These are phyloP conservation scores for Huntiella decipiens DNA, from an alignment of 2,329 filamentous ascomycete genomes.

Conservation along the genomic window DNA sequence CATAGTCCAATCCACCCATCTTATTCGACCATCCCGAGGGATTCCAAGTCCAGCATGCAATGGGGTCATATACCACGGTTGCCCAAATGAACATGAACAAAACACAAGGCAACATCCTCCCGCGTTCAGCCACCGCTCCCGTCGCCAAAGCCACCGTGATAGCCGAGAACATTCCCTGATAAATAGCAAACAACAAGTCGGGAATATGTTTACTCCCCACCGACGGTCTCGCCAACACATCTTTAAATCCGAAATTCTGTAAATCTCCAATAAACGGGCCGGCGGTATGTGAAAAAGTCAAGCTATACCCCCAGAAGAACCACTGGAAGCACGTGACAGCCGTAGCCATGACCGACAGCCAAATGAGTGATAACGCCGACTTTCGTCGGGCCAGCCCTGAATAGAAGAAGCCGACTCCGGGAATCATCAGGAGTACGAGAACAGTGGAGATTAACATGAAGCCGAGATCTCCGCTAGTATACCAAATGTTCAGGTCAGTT, in stretches of 20 bases:
- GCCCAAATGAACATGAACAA: constrained; percentile 90
- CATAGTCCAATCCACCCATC: constrained; percentile 72
- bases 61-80: constrained; percentile 77
- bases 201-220: constrained; percentile 56
- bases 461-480: constrained; percentile 59
- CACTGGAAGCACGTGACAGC: constrained; percentile 77
- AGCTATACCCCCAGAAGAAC: constrained; percentile 84
- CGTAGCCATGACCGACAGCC: constrained; percentile 73
- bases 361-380: constrained; percentile 74
- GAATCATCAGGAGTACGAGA: constrained; percentile 80
- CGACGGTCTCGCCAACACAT: constrained; percentile 57
- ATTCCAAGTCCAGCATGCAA: constrained; percentile 95
- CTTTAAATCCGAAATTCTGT: constrained; percentile 58
- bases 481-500: constrained; percentile 59
- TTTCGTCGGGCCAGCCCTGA: constrained; percentile 76
- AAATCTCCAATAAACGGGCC: constrained; percentile 62
- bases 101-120: constrained; percentile 71
- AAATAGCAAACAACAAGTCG: constrained; percentile 69
- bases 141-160: constrained; percentile 75
- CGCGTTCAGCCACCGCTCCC: constrained; percentile 70
- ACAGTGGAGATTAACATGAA: constrained; percentile 72
- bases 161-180: constrained; percentile 74
- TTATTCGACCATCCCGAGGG: constrained; percentile 58
- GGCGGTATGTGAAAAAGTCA: constrained; percentile 63
- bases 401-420: constrained; percentile 83